phyloP scores from a whole-genome alignment of 1,284 basidiomycete genomes.

The Heterobasidion occidentale region DNA sequence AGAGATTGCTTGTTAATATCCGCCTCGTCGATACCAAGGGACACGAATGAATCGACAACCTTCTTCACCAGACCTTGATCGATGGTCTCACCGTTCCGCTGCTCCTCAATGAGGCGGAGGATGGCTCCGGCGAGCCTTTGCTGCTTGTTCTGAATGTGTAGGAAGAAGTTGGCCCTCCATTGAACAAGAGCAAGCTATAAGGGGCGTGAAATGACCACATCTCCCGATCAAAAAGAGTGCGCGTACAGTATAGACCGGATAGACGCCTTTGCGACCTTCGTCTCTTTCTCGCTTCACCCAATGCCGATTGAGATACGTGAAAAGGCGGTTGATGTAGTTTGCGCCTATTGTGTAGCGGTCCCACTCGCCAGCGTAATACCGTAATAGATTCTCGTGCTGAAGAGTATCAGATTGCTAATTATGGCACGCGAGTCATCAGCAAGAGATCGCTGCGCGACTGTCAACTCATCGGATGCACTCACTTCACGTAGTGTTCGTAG shows the following conservation, averaged over 20 bases:
- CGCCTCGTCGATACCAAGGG: constrained; percentile 87
- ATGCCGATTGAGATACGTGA: constrained; percentile 96
- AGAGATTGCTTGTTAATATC: constrained; percentile 91
- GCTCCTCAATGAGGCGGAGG: constrained; percentile 84
- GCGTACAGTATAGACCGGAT: constrained; percentile 92
- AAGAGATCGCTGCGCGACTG: not conserved
- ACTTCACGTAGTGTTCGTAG: constrained; percentile 43
- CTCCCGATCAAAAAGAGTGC: not conserved
- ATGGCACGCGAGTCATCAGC: constrained; percentile 1
- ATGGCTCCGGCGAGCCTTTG: constrained; percentile 84
- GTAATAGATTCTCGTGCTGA: constrained; percentile 82
- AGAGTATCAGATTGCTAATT: constrained; percentile 70
- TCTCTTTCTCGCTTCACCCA: constrained; percentile 99
- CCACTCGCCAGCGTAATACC: constrained; percentile 93
- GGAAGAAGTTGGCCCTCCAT: constrained; percentile 93
- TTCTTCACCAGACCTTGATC: constrained; percentile 94
- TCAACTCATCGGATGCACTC: constrained; percentile 4
- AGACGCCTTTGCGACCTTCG: constrained; percentile 93
- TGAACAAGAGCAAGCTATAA: constrained; percentile 86
- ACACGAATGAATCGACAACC: constrained; percentile 95
- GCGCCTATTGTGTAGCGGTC: constrained; percentile 95
- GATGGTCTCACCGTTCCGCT: constrained; percentile 92
- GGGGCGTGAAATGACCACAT: not conserved
- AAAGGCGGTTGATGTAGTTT: constrained; percentile 92
- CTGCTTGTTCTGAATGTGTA: constrained; percentile 76